Base-by-base conservation (phyloP, 108 stramenopile species). In the Asterionellopsis glacialis region DNA sequence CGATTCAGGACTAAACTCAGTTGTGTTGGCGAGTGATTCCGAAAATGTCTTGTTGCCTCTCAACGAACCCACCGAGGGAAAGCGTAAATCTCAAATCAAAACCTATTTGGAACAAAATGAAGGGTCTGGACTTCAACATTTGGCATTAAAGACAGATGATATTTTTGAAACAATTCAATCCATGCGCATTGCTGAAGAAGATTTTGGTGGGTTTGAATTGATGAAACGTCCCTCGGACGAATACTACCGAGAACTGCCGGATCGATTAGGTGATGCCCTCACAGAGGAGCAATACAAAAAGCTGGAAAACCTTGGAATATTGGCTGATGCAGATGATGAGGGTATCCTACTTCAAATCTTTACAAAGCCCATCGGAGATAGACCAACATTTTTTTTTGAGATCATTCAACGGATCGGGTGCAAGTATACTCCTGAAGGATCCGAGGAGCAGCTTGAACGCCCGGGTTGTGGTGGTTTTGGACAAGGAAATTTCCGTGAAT, bases 371-470 rank as follows among this genome's bases (percentile, higher is more conserved):
- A 68, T 89, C 43, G 89, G 87, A 3, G 91, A 93, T 59, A 69
- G 94, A 13, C 88, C 91, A 7, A 93, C 91, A 11, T 70, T 93
- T 44, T 95, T 95, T 59, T 57, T 91, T 51, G 94, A 95, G 69
- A 86, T 95, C 51, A 95, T 95, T 48, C 91, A 95, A 79, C 75
- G 94, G 14, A 88, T 93, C 45, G 94, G 94, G 1, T 95, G 94
- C 68, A 65, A 76, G 12, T 55, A 69, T 13, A 52, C 56, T n/a
- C 59, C 69, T 0, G 79, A 61, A 11, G 63, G 59, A 41, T 58
- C 72, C n/a, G 63, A 73, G 6, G 65, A 64, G 2, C 59, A 70
- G 9, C 39, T 56, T 21, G 82, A 80, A 64, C 69, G 67, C 24
- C 75, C 75, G 24, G 94, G 94, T 13, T 95, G 94, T 64, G 94